These are phyloP conservation scores for Deuterostichococcus epilithicus DNA, from an alignment of 139 green algal species.

Conservation along the genomic window DNA sequence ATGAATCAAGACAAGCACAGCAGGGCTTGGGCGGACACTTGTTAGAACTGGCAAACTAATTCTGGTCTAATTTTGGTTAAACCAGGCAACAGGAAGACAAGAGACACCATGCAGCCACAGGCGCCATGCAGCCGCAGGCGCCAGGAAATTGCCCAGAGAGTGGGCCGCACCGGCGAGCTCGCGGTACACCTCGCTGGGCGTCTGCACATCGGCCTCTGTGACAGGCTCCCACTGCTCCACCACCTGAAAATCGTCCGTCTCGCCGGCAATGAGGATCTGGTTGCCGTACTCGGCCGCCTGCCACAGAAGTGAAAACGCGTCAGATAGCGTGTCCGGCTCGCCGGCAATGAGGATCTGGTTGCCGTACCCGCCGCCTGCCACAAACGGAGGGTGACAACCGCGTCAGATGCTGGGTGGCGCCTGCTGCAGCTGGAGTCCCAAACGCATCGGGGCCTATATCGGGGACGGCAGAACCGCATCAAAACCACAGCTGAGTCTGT, in stretches of 20 bases:
- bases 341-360: constrained; percentile 80
- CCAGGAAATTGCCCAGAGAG: not conserved
- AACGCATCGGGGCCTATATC: not conserved
- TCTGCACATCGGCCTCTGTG: constrained; percentile 83
- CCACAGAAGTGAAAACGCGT: not conserved
- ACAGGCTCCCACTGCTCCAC: constrained; percentile 76
- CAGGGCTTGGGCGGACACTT: no score
- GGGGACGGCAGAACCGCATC: no score
- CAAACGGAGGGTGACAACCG: no score
- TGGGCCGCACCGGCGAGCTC: constrained; percentile 31
- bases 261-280: constrained; percentile 82
- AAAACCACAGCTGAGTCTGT: no score
- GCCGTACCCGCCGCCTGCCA: no score
- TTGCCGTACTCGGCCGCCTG: constrained; percentile 51
- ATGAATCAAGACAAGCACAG: no score
- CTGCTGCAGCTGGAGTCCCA: not conserved
- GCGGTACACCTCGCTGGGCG: constrained; percentile 79
- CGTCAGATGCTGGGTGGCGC: no score
- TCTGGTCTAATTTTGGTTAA: no score
- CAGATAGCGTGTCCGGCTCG: no score
- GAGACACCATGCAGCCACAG: not conserved
- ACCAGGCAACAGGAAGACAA: no score
- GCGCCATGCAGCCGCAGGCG: no score
- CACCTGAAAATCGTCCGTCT: constrained; percentile 82
- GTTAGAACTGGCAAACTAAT: no score